A percentile compares a stretch with the other conserved stretches of the same genome.
phyloP scores from a whole-genome alignment of 495 filamentous ascomycete species.

The Hypoxylon lienhwacheense region DNA sequence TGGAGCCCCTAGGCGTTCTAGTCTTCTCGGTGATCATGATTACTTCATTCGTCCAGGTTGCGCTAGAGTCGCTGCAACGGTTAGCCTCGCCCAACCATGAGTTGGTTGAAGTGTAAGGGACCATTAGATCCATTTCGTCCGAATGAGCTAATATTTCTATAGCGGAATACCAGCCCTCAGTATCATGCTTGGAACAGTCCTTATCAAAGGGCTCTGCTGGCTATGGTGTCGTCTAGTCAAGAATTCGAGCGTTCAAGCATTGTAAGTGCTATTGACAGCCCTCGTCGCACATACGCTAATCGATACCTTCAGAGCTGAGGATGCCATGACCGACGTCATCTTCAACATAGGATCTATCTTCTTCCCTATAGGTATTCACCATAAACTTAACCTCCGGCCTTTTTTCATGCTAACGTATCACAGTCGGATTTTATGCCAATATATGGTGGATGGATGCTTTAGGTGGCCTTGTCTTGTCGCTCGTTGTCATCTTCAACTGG shows the following conservation, averaged over 20 bases:
- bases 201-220: constrained; percentile 84
- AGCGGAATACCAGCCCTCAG: constrained; percentile 67
- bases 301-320: constrained; percentile 52
- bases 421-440: constrained; percentile 72
- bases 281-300: constrained; percentile 23
- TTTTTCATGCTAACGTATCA: not conserved
- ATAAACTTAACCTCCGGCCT: constrained; percentile 23
- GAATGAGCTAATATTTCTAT: constrained; percentile 7
- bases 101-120: constrained; percentile 64
- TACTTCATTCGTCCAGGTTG: constrained; percentile 85
- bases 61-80: constrained; percentile 67
- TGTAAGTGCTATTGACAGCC: constrained; percentile 53
- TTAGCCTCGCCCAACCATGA: constrained; percentile 65
- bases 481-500: constrained; percentile 88
- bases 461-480: constrained; percentile 77
- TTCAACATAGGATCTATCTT: constrained; percentile 93
- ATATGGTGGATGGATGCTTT: constrained; percentile 87
- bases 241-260: constrained; percentile 84
- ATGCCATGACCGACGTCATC: constrained; percentile 61
- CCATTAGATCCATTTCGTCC: not conserved
- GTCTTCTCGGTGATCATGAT: constrained; percentile 86
- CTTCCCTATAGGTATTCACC: constrained; percentile 67
- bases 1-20: constrained; percentile 79
- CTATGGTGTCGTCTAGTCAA: constrained; percentile 87
- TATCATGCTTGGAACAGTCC: constrained; percentile 81